These are phyloP conservation scores for Fusarium virguliforme DNA, from an alignment of 2,329 filamentous ascomycete species.

Conservation along the genomic window DNA sequence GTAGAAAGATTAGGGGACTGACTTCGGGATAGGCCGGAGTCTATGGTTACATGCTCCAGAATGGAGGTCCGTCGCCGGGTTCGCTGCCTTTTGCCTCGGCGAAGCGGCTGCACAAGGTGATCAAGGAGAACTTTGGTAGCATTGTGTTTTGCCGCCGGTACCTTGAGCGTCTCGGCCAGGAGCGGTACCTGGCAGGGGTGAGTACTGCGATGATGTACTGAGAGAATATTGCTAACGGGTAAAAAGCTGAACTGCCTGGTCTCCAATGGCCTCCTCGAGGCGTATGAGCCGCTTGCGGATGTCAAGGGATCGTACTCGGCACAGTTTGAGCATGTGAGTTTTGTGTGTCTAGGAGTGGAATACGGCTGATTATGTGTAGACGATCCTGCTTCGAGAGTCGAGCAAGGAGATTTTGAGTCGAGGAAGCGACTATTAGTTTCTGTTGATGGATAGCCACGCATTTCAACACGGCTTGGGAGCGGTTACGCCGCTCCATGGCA, in stretches of 20 bases:
- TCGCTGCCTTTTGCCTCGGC: conserved; percentile 66
- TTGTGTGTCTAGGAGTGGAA: background rate
- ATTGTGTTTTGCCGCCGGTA: conserved; percentile 75
- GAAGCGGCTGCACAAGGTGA: conserved; percentile 70
- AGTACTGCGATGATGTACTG: conserved; percentile 30
- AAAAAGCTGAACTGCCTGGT: conserved; percentile 72
- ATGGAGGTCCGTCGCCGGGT: conserved; percentile 55
- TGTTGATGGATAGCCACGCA: background rate
- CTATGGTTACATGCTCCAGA: conserved; percentile 67
- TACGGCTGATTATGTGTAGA: conserved; percentile 54
- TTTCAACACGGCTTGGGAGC: conserved; percentile 34
- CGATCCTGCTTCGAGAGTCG: conserved; percentile 62
- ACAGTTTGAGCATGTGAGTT: conserved; percentile 72
- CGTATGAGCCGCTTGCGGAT: conserved; percentile 71
- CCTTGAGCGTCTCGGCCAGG: conserved; percentile 73
- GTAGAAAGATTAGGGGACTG: background rate
- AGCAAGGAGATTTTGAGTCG: conserved; percentile 69
- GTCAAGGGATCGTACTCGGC: conserved; percentile 74
- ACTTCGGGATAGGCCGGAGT: conserved; percentile 59
- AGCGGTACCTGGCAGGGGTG: conserved; percentile 72
- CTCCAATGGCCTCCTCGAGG: conserved; percentile 70
- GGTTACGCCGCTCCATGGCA: conserved; percentile 16
- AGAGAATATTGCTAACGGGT: conserved; percentile 29
- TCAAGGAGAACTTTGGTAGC: conserved; percentile 75
- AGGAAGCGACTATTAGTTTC: conserved; percentile 65